Conservation (phyloP, 768 basidiomycete genomes). For the Tephrocybe sp. region DNA sequence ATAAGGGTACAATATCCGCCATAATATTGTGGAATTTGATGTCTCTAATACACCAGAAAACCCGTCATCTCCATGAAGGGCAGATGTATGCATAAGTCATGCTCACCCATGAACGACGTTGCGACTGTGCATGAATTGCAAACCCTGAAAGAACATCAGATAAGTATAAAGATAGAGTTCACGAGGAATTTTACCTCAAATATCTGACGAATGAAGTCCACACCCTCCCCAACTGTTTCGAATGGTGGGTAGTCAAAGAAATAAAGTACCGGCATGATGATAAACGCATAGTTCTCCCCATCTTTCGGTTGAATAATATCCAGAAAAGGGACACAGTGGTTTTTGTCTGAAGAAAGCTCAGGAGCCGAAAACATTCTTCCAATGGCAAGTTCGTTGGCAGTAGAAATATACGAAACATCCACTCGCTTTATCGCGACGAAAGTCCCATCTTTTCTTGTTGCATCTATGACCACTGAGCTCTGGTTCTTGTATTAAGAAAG, state of each 20-base stretch:
- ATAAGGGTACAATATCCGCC: constrained; percentile 22
- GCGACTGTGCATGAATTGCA: constrained; percentile 31
- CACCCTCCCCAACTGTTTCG: constrained; percentile 28
- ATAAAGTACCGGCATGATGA: constrained; percentile 28
- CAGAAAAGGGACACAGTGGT: constrained; percentile 33
- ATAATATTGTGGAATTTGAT: constrained; percentile 26
- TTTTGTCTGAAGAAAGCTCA: constrained; percentile 18
- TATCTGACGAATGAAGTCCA: constrained; percentile 27
- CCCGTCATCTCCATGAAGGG: too few species aligned
- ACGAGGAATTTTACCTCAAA: constrained; percentile 18
- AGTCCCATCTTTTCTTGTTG: constrained; percentile 27
- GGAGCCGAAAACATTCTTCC: constrained; percentile 18
- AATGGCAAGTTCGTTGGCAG: constrained; percentile 31
- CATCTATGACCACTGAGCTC: constrained; percentile 24
- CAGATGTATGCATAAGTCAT: neutral
- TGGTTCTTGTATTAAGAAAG: neutral
- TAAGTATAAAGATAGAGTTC: neutral
- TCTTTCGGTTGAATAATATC: constrained; percentile 20
- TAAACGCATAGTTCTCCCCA: constrained; percentile 12
- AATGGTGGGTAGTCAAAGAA: constrained; percentile 19
- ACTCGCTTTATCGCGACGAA: constrained; percentile 29
- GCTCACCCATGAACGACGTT: constrained; percentile 29
- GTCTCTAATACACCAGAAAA: constrained; percentile 2
- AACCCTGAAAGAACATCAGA: constrained; percentile 18
- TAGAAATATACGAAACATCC: neutral